Base-by-base conservation (phyloP, 1,139 yeast species). In the Pichia sp. region DNA sequence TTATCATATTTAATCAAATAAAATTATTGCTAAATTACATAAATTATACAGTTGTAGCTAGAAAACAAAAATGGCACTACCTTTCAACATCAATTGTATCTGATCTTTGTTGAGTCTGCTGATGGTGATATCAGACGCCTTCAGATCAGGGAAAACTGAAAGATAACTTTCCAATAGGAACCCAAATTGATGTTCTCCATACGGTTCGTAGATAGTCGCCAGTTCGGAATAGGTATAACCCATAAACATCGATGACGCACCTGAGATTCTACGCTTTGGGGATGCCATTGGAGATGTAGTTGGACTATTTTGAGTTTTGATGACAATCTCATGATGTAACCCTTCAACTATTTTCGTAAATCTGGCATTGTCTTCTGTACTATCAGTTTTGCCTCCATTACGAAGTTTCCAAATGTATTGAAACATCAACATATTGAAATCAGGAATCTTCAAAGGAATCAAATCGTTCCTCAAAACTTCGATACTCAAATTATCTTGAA, bases 371-470 rank as follows among this genome's bases (percentile, higher is more conserved):
- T 17, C 14, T 5, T 19, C 42, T n/a, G 14, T 14, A 15, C 33
- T 40, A 9, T 20, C 17, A 14, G 24, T n/a, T 10, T 33, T 15
- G 11, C 14, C 8, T 19, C 15, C 9, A 11, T 34, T 17, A 10
- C 19, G 6, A 12, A 11, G 18, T 31, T 33, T 40, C 59, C 59
- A 57, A 9, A 51, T 42, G 7, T 42, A 34, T 34, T 57, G 58
- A 5, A 55, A 22, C 18, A 54, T 40, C 19, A 54, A 18, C 15
- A 50, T 40, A 12, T 48, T 49, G 21, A 55, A 53, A 35, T 54
- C 48, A 1, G 58, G 56, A 3, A 53, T 46, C 37, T 53, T 53
- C 14, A 56, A 38, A 3, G 56, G 53, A 10, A 57, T 47, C 14
- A 22, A 24, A 17, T 48, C 51, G 36, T 50, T 41, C 28, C 38